These are phyloP conservation scores for Penstemon barbatus DNA, from an alignment of 257 asterid species.

Conservation along the genomic window DNA sequence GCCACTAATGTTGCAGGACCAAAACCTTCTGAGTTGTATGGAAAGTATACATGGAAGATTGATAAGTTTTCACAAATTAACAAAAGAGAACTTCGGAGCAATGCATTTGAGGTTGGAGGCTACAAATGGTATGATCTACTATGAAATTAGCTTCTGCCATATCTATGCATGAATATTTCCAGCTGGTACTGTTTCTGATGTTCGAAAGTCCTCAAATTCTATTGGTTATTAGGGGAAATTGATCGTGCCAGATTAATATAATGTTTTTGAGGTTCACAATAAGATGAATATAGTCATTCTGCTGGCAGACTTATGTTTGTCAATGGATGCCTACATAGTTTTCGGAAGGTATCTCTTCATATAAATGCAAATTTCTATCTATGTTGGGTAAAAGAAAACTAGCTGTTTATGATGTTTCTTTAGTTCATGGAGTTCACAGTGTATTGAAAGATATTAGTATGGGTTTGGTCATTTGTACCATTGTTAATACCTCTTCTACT, in stretches of 20 bases:
- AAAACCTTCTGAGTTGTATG: constrained; percentile 52
- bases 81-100: constrained; percentile 60
- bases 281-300: constrained; percentile 2
- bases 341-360: neutral
- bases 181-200: constrained; percentile 12
- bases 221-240: constrained; percentile 1
- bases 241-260: neutral
- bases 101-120: constrained; percentile 61
- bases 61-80: constrained; percentile 55
- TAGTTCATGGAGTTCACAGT: constrained; percentile 27
- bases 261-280: constrained; percentile 6
- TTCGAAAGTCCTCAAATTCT: neutral
- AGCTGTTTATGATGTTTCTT: constrained; percentile 21
- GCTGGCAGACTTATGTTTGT: constrained; percentile 3
- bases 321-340: constrained; percentile 5
- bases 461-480: constrained; percentile 29
- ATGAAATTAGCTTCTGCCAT: constrained; percentile 19
- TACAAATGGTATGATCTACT: constrained; percentile 50
- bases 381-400: constrained; percentile 11
- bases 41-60: constrained; percentile 58
- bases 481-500: constrained; percentile 28
- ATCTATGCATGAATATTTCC: constrained; percentile 18
- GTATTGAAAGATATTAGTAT: constrained; percentile 28
- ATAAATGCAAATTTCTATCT: constrained; percentile 17
- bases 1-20: constrained; percentile 43